A percentile compares a stretch with the other conserved stretches of the same genome.
Evolutionary conservation across 23 red algal species (phyloP).

Genomic region (Gracilaria gracilis): DNA sequence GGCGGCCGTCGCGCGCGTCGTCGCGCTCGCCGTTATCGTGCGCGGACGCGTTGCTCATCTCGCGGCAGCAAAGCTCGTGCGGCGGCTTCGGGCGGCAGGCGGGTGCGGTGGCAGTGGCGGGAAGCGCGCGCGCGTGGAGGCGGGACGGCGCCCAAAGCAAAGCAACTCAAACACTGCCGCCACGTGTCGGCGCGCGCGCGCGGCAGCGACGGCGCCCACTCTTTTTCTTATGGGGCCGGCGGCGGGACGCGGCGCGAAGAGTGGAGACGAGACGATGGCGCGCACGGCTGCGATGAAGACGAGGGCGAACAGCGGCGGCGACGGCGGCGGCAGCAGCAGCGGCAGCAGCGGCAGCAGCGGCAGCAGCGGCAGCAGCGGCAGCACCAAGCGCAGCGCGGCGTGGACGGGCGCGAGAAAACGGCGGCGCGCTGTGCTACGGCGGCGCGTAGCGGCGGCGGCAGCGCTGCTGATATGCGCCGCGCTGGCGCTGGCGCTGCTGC

Average conservation of each 20-base stretch:
- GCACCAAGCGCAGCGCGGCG: background rate
- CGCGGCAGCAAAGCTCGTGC: no score
- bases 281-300: background rate
- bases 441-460: background rate
- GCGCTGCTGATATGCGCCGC: conserved; percentile 5
- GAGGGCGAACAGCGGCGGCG: background rate
- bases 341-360: background rate
- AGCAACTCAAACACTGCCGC: no score
- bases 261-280: background rate
- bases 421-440: background rate
- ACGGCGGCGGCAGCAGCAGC: background rate
- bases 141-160: no score
- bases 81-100: background rate
- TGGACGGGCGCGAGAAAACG: no score
- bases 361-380: background rate
- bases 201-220: no score
- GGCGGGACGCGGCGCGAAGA: background rate
- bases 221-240: no score
- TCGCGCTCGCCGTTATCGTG: background rate
- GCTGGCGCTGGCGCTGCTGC: background rate
- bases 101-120: no score
- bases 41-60: no score
- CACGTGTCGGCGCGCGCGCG: no score
- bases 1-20: no score
- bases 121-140: no score